Percentiles rank a stretch among this genome's conserved stretches.
phyloP scores from a whole-genome alignment of 164 flowering plant genomes.

The Annona squamosa region DNA sequence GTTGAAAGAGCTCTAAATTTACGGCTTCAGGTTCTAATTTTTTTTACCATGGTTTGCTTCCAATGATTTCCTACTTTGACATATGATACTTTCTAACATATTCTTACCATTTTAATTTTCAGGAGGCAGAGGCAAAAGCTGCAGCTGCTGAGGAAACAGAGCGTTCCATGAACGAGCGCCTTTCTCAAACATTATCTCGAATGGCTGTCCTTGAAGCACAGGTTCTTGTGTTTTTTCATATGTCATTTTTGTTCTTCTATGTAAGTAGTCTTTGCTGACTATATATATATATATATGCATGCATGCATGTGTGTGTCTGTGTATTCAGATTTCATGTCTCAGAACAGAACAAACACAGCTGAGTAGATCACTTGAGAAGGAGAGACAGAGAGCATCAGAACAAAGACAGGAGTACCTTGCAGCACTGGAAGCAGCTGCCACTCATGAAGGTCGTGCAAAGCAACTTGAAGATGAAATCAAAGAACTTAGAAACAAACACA shows the following conservation, averaged over 20 bases:
- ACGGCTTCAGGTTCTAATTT: slow-evolving; percentile 70
- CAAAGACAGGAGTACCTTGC: slow-evolving; percentile 92
- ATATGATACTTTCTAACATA: not conserved
- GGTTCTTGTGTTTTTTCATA: slow-evolving; percentile 33
- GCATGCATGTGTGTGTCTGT: no score
- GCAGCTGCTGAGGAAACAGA: slow-evolving; percentile 89
- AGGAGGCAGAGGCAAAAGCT: slow-evolving; percentile 99
- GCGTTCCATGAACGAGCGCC: slow-evolving; percentile 85
- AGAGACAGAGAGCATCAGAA: slow-evolving; percentile 96
- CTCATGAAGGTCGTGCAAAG: slow-evolving; percentile 75
- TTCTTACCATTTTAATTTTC: slow-evolving; percentile 12
- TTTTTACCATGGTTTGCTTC: slow-evolving; percentile 6
- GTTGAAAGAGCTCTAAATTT: slow-evolving; percentile 86
- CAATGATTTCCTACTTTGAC: slow-evolving; percentile 2
- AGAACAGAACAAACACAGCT: slow-evolving; percentile 93
- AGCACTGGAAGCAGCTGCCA: slow-evolving; percentile 89
- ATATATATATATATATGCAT: not conserved
- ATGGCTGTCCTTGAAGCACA: slow-evolving; percentile 98
- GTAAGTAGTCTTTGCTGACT: slow-evolving; percentile 16
- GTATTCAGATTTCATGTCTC: slow-evolving; percentile 82
- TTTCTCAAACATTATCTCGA: slow-evolving; percentile 92
- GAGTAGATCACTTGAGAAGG: slow-evolving; percentile 85
- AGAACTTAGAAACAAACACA: slow-evolving; percentile 74
- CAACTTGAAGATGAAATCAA: slow-evolving; percentile 82
- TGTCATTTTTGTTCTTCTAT: not conserved